Evolutionary conservation across 2,329 filamentous ascomycete species (phyloP).

Genomic region (Trichoderma sp.): DNA sequence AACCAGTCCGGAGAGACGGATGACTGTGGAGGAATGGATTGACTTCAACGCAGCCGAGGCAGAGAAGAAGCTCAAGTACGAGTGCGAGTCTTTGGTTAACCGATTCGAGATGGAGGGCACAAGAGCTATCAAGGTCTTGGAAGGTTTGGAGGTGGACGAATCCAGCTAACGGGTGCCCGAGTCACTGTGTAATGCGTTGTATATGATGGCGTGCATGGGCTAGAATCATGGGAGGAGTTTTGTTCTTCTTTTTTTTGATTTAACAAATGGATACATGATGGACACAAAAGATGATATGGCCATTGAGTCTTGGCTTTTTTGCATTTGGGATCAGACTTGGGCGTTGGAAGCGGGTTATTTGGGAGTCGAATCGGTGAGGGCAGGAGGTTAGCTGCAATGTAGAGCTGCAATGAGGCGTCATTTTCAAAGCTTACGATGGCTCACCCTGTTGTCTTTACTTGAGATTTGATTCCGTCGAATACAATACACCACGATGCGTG

Average conservation of each 20-base stretch:
- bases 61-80: conserved; percentile 71
- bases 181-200: conserved; percentile 11
- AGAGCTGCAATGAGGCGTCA: neutral
- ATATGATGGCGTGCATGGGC: conserved; percentile 1
- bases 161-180: neutral
- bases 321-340: neutral
- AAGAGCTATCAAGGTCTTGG: conserved; percentile 72
- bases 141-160: conserved; percentile 62
- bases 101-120: conserved; percentile 80
- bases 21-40: conserved; percentile 96
- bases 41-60: conserved; percentile 74
- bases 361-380: neutral
- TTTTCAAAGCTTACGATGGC: neutral
- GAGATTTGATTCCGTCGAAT: neutral
- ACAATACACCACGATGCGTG: neutral
- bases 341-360: neutral
- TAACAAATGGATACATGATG: conserved; percentile 5
- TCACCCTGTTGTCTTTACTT: neutral
- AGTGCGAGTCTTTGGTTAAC: conserved; percentile 80
- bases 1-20: conserved; percentile 72
- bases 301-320: neutral
- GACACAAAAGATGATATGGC: neutral
- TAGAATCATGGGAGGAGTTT: neutral
- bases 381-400: neutral
- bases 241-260: conserved; percentile 1